Percentiles rank a stretch among this genome's conserved stretches.
These are phyloP conservation scores for Phaeosphaeria sp. DNA, from an alignment of 2,329 filamentous ascomycete species.

Conservation along the genomic window DNA sequence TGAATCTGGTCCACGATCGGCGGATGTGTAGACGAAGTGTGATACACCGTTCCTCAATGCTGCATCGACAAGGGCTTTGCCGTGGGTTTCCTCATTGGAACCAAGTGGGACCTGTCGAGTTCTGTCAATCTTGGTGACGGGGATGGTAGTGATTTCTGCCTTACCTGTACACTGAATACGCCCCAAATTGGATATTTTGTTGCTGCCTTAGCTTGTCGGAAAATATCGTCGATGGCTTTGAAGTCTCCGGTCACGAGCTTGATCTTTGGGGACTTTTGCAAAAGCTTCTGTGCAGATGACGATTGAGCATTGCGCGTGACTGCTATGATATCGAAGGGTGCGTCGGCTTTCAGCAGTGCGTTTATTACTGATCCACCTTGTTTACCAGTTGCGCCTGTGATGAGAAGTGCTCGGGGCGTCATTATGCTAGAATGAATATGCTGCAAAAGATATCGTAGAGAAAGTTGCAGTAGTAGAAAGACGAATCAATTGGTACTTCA, in stretches of 20 bases:
- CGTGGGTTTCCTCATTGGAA: constrained; percentile 43
- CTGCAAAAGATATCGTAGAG: neutral
- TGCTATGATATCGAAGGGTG: constrained; percentile 60
- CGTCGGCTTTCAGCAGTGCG: constrained; percentile 44
- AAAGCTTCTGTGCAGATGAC: constrained; percentile 56
- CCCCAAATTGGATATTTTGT: constrained; percentile 39
- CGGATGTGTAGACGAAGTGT: constrained; percentile 48
- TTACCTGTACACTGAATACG: constrained; percentile 40
- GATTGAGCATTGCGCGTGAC: constrained; percentile 62
- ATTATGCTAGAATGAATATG: neutral
- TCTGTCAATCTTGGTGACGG: neutral
- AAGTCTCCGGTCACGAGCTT: constrained; percentile 63
- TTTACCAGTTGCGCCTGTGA: constrained; percentile 55
- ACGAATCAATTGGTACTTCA: neutral
- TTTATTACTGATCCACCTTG: constrained; percentile 52
- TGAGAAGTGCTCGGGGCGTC: constrained; percentile 33
- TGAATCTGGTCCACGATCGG: constrained; percentile 49
- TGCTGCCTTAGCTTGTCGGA: constrained; percentile 51
- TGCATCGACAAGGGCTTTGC: constrained; percentile 46
- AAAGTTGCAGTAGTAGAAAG: neutral
- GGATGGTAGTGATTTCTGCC: neutral
- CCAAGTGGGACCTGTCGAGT: constrained; percentile 17
- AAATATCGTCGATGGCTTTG: constrained; percentile 57
- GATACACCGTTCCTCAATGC: constrained; percentile 38
- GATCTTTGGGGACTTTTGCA: constrained; percentile 54